Base-by-base conservation (phyloP, 352 stramenopile genomes). In the Globisporangium megalacanthum region DNA sequence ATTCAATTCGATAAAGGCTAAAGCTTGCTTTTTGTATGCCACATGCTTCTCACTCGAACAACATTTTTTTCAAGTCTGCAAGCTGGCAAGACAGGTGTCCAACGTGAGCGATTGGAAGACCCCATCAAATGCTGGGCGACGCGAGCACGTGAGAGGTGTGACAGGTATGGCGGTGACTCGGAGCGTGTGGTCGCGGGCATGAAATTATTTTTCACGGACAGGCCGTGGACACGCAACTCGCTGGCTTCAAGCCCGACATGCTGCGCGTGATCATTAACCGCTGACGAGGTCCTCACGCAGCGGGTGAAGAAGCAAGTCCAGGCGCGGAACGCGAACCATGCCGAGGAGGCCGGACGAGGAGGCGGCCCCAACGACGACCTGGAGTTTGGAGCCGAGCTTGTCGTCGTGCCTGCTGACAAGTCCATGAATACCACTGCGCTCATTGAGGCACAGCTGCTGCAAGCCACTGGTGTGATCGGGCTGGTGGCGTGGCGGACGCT, bases 401-500 rank as follows among this genome's bases (percentile, higher is more conserved):
- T 79, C 6, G 47, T 60, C 5, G 64, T 87, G 39, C 68, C 72
- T 0, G n/a, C 29, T 1, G 79, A 92, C 65, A 81, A 93, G n/a
- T 57, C 75, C 9, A 72, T 69, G 37, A 65, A 58, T 6, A 70
- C 76, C 8, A 52, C 72, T 8, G 56, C 65, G 9, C 56, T 91
- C 14, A 47, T 93, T 8, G 77, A 88, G 22, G 31, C 57, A 2
- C 63, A 75, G 41, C 22, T 77, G 14, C 36, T 52, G 4, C 66
- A 66, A 14, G 83, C 83, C 0, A 66, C 85, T 22, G 64, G 46
- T 3, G 58, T 89, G 3, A 64, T 89, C 13, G 83, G 83, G 0
- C 83, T 81, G 3, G 83, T 93, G 4, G 64, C 64, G 15, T 91
- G 77, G 78, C 77, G 77, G 19, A 93, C 91, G 47, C 74, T 91